A percentile compares a stretch with the other conserved stretches of the same genome.
These are phyloP conservation scores for Paramecium biaurelia DNA, from an alignment of 73 alveolate species.

Conservation along the genomic window DNA sequence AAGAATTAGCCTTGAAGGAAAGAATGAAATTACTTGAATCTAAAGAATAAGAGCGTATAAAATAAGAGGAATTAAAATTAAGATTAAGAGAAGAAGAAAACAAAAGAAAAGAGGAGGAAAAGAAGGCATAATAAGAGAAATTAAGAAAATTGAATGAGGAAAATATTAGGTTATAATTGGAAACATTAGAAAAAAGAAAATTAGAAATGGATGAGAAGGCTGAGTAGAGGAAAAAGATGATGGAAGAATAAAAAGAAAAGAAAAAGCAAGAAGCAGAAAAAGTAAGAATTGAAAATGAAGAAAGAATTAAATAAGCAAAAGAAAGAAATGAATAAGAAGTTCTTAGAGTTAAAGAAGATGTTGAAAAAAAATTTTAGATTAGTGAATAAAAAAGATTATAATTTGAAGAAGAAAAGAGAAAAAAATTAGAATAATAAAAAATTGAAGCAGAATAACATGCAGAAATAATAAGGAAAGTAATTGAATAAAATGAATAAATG, in stretches of 20 bases:
- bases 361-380: slow-evolving; percentile 21
- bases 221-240: neutral
- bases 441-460: slow-evolving; percentile 52
- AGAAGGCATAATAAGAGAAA: neutral
- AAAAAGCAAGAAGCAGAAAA: slow-evolving; percentile 5
- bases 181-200: slow-evolving; percentile 4
- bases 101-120: slow-evolving; percentile 16
- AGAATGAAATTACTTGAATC: slow-evolving; percentile 8
- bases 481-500: slow-evolving; percentile 49
- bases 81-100: slow-evolving; percentile 55
- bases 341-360: neutral
- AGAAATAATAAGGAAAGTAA: slow-evolving; percentile 1
- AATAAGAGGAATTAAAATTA: neutral
- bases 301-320: slow-evolving; percentile 45
- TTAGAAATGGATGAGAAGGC: slow-evolving; percentile 51
- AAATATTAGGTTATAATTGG: neutral
- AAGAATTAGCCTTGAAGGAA: neutral
- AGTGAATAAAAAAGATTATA: slow-evolving; percentile 44
- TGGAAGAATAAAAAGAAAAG: slow-evolving; percentile 32
- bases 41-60: slow-evolving; percentile 42
- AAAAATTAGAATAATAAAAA: slow-evolving; percentile 24
- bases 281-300: slow-evolving; percentile 28
- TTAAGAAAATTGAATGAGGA: slow-evolving; percentile 7
- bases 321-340: slow-evolving; percentile 31
- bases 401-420: slow-evolving; percentile 45